A percentile compares a stretch with the other conserved stretches of the same genome.
phyloP scores from a whole-genome alignment of 2,329 filamentous ascomycete species.

The Monilinia aucupariae region DNA sequence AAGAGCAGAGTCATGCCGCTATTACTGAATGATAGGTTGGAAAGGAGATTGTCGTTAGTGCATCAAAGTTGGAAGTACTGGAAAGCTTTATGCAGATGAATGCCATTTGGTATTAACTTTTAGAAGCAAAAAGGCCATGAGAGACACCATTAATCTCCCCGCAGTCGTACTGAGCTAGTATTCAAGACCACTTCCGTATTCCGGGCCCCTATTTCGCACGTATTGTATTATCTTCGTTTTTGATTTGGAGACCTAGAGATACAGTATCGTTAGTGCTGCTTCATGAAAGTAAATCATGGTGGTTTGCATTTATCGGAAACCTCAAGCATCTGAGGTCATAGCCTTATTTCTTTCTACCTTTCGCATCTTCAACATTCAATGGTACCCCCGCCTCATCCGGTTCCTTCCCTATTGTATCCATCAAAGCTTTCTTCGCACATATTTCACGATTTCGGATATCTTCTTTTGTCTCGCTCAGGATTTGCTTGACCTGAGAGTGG shows the following conservation, averaged over 20 bases:
- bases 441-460: too few species aligned
- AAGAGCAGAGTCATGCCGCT: background rate
- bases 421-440: background rate
- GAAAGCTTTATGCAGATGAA: background rate
- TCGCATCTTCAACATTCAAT: too few species aligned
- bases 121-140: background rate
- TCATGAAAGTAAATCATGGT: background rate
- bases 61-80: background rate
- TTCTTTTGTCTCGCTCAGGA: too few species aligned
- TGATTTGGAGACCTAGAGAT: background rate
- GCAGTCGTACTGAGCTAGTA: background rate
- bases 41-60: background rate
- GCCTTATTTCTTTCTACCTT: too few species aligned
- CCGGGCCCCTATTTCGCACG: background rate
- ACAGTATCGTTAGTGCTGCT: background rate
- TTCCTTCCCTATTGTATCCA: too few species aligned
- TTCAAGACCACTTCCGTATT: background rate
- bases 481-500: too few species aligned
- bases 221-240: background rate
- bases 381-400: too few species aligned
- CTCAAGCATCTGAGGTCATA: too few species aligned
- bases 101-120: background rate
- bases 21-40: background rate
- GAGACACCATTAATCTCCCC: background rate
- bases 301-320: background rate